Evolutionary conservation across 2,329 filamentous ascomycete species (phyloP), one percentile per base, ranked within the genome.

Genomic region (Colletotrichum spaethianum): DNA sequence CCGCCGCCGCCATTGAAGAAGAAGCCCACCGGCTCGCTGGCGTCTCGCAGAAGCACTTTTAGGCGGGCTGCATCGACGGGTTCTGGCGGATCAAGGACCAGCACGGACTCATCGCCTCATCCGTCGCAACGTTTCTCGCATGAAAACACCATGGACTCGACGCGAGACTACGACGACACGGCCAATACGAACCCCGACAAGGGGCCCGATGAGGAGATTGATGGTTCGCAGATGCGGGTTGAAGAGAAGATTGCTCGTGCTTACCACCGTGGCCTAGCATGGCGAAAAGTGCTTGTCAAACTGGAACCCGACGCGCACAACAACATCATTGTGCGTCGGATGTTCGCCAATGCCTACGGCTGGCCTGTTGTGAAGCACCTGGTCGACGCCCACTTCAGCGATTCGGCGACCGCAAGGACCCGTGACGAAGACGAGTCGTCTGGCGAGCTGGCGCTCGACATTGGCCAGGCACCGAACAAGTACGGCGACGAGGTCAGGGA

Each of bases 251-350:
- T 99, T 75, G 96, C 96, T 1, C 90, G 96, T 57, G 96, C 95
- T 18, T 99, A 99, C 83, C 96, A 99, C 81, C 91, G 92, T 16
- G 94, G 94, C 74, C 84, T 99, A 26, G 94, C 94, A 1, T 99
- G 96, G 96, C 93, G 96, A 56, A 99, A 99, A 80, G 96, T 99
- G 1, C 89, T 99, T 4, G 96, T 99, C 18, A 93, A 96, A 65
- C 87, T 99, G 2, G 96, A 99, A 80, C 96, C 96, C 0, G 96
- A 99, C 82, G 96, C 96, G 0, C 96, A 99, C 84, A 99, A 99
- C 83, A 99, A 99, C 81, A 97, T 99, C 75, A 93, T 98, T 72
- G 96, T 99, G 31, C 93, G 96, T 20, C 92, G 96, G 67, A 97
- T 95, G 92, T 99, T 99, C 80, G 93, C 95, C 68, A 99, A 99